Evolutionary conservation across 2,329 filamentous ascomycete species (phyloP).

Genomic region (Xylariaceae sp.): DNA sequence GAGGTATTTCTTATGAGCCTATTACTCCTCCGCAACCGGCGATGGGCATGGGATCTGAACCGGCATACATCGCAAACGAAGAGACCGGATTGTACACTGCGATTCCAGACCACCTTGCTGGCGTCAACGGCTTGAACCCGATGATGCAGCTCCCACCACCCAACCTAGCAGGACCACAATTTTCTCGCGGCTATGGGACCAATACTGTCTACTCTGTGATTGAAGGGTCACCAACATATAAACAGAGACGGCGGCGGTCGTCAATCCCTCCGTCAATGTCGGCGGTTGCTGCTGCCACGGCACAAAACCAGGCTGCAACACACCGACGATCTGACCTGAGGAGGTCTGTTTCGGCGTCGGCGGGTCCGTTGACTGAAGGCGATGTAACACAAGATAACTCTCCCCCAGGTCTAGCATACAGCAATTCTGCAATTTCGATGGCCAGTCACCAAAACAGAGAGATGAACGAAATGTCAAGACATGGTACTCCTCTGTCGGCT

Average conservation of each 20-base stretch:
- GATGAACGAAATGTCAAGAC: slow-evolving; percentile 76
- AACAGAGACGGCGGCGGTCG: slow-evolving; percentile 89
- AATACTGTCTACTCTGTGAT: slow-evolving; percentile 93
- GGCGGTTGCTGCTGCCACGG: slow-evolving; percentile 62
- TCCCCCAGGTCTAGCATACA: slow-evolving; percentile 70
- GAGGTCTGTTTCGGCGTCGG: slow-evolving; percentile 83
- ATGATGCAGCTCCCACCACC: slow-evolving; percentile 89
- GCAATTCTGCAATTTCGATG: slow-evolving; percentile 63
- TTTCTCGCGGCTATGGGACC: slow-evolving; percentile 64
- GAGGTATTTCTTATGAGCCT: slow-evolving; percentile 93
- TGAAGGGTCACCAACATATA: slow-evolving; percentile 97
- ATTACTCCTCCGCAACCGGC: slow-evolving; percentile 93
- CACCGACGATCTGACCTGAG: slow-evolving; percentile 87
- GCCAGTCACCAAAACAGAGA: slow-evolving; percentile 69
- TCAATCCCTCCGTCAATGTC: slow-evolving; percentile 80
- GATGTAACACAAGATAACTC: slow-evolving; percentile 77
- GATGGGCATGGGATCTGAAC: slow-evolving; percentile 75
- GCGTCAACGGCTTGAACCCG: slow-evolving; percentile 72
- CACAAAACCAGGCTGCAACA: slow-evolving; percentile 50
- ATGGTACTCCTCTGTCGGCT: slow-evolving; percentile 83
- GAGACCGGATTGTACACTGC: slow-evolving; percentile 94
- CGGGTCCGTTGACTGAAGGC: slow-evolving; percentile 74
- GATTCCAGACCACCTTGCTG: slow-evolving; percentile 77
- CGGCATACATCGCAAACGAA: slow-evolving; percentile 96
- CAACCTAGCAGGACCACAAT: slow-evolving; percentile 76